Conservation (phyloP, 2,329 filamentous ascomycete species). For the Aspergillus nomiae region DNA sequence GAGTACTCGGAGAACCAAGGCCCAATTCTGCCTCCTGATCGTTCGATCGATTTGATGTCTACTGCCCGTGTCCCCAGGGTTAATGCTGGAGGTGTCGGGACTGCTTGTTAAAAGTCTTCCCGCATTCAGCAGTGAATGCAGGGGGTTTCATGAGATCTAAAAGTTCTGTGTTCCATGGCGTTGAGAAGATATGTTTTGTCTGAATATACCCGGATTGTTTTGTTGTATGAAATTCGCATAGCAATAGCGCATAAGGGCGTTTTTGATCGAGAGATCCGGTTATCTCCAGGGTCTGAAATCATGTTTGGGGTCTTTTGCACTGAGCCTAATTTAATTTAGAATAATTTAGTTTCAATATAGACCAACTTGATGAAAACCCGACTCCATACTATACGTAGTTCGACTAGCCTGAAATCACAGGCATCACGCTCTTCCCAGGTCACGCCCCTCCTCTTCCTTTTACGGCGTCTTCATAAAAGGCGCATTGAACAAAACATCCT, state of each 20-base stretch:
- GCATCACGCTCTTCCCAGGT: not conserved
- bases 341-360: not conserved
- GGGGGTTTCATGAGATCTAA: not conserved
- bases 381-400: not conserved
- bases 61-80: not conserved
- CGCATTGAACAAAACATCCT: not conserved
- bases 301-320: not conserved
- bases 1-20: slow-evolving; percentile 1
- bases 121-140: not conserved
- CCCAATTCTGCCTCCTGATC: not conserved
- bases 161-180: not conserved
- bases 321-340: not conserved
- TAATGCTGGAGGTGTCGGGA: not conserved
- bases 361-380: not conserved
- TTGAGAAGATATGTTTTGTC: not conserved
- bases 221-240: not conserved
- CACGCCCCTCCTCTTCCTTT: not conserved
- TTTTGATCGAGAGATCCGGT: not conserved
- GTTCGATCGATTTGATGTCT: not conserved
- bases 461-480: not conserved
- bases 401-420: not conserved
- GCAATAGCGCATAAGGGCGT: not conserved
- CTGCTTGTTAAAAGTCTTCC: not conserved
- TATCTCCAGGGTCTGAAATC: not conserved
- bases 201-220: slow-evolving; percentile 1